Evolutionary conservation across 2,329 filamentous ascomycete species (phyloP), one percentile per base, ranked within the genome.

Genomic region (Colletotrichum eleusines): DNA sequence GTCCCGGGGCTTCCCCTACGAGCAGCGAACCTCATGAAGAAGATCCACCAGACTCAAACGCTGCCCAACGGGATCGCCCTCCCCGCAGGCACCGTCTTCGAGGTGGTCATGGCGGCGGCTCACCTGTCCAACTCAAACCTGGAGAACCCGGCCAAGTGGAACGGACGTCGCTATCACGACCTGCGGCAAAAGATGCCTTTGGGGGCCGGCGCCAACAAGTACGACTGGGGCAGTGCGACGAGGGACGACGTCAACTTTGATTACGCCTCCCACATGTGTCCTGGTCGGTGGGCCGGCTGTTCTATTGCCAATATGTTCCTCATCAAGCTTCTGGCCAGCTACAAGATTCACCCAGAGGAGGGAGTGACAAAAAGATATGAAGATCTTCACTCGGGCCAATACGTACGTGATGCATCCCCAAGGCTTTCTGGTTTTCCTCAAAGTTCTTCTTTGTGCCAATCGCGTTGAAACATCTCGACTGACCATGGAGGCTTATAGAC

Each of bases 271-370:
- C 68, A 71, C 51, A 67, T 67, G 63, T 71, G 68, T n/a, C 68
- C 68, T 40, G 68, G 68, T 23, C 63, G 63, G 6, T 71, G 68
- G 68, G 63, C 68, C 26, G 68, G 68, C 9, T 71, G 68, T 20
- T 68, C 68, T n/a, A 71, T 71, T 40, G 68, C 68, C 16, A 71
- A 71, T 38, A 71, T 71, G 68, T 68, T 71, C 14, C 68, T 71
- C 28, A 67, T 71, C 42, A 71, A 71, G 38, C 63, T 71, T 5
- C 53, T 71, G 2, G 16, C 58, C 9, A 18, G 53, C 5, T 63
- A 59, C 18, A 14, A 59, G 20, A 59, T 71, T 9, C 23, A 38
- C 12, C 68, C 58, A 5, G 68, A 71, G n/a, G 51, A 71, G 6
- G 64, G 64, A 5, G 58, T 31, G 31, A 71, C 42, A 4, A 64